Conservation (phyloP, 768 basidiomycete species). For the Russula sp. region DNA sequence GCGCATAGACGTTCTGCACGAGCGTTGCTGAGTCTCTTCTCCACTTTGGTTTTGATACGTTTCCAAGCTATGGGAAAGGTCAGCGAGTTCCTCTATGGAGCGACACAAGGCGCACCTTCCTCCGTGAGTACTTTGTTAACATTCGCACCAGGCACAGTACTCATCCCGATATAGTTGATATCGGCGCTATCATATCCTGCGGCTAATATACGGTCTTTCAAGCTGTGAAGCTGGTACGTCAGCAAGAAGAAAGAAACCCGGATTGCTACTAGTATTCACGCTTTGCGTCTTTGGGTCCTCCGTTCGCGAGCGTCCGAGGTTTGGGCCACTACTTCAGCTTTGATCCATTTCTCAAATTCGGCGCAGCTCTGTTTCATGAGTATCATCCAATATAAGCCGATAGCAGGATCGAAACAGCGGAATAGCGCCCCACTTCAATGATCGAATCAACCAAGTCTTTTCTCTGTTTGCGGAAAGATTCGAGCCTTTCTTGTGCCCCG, state of each 20-base stretch:
- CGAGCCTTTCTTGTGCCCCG: constrained; percentile 17
- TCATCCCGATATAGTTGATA: constrained; percentile 7
- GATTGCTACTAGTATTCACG: constrained; percentile 3
- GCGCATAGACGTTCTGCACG: constrained; percentile 6
- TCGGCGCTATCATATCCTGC: constrained; percentile 24
- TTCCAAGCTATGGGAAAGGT: constrained; percentile 21
- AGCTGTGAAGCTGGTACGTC: constrained; percentile 6
- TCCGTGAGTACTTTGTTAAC: constrained; percentile 23
- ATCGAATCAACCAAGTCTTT: constrained; percentile 17
- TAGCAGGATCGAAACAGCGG: background rate
- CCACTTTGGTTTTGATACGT: constrained; percentile 20
- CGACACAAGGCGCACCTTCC: constrained; percentile 5
- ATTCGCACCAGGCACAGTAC: constrained; percentile 16
- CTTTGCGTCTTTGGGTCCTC: constrained; percentile 10
- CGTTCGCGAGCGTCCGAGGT: background rate
- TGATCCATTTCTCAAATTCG: constrained; percentile 23
- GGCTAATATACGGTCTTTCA: constrained; percentile 13
- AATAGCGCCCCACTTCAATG: constrained; percentile 4
- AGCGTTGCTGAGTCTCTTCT: constrained; percentile 1
- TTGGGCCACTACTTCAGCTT: constrained; percentile 10
- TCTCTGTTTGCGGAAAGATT: constrained; percentile 21
- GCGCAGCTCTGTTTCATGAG: constrained; percentile 16
- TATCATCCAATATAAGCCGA: background rate
- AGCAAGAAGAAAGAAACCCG: background rate
- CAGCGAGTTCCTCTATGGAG: background rate